These are phyloP conservation scores for Pestalotiopsis sp. DNA, from an alignment of 2,329 filamentous ascomycete genomes.

Conservation along the genomic window DNA sequence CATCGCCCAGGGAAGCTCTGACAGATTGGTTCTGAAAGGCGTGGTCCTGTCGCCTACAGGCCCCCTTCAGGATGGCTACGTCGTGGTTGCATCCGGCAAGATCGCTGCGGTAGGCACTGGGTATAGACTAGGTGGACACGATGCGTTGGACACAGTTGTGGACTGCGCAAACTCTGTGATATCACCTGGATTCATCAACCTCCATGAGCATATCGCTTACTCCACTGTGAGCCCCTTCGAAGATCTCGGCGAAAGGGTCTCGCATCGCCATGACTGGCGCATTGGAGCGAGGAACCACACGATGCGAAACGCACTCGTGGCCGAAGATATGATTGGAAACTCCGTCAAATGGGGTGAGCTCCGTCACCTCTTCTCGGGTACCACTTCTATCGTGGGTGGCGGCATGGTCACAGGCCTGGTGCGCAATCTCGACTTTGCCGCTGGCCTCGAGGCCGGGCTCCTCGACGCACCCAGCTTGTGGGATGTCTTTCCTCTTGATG, in stretches of 20 bases:
- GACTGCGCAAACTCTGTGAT: conserved; percentile 28
- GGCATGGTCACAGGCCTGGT: conserved; percentile 28
- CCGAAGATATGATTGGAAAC: conserved; percentile 22
- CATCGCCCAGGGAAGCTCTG: conserved; percentile 17
- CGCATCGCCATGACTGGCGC: conserved; percentile 34
- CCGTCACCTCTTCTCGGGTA: conserved; percentile 32
- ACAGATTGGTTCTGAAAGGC: conserved; percentile 38
- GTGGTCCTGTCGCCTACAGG: conserved; percentile 39
- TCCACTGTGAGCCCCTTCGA: conserved; percentile 26
- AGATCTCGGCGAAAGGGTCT: conserved; percentile 23
- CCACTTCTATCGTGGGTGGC: conserved; percentile 30
- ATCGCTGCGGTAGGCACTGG: conserved; percentile 21
- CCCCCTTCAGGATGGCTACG: conserved; percentile 22
- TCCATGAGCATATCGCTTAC: conserved; percentile 31
- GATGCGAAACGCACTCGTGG: conserved; percentile 19
- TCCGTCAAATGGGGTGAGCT: conserved; percentile 31
- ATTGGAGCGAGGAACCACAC: conserved; percentile 24
- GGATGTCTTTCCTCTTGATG: conserved; percentile 30
- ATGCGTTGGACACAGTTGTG: conserved; percentile 21
- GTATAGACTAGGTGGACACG: conserved; percentile 11
- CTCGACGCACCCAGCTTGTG: conserved; percentile 17
- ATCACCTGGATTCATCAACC: conserved; percentile 33
- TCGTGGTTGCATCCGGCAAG: conserved; percentile 29
- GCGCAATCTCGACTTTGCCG: conserved; percentile 29
- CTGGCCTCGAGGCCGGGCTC: conserved; percentile 25